Conservation (phyloP, 176 grass and related monocot species). For the Triticum turgidum region DNA sequence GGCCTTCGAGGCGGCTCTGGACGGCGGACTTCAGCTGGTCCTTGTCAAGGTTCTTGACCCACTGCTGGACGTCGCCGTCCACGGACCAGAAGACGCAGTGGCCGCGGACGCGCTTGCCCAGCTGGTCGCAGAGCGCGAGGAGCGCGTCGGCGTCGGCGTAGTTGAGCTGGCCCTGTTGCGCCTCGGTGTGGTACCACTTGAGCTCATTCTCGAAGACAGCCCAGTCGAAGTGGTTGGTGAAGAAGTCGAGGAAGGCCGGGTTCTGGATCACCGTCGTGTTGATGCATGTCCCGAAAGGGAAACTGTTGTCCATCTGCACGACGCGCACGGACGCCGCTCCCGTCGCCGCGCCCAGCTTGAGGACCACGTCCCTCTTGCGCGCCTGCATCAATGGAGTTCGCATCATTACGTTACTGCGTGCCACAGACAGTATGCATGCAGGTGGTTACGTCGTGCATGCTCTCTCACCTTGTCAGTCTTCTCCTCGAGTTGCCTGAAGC, state of each 20-base stretch:
- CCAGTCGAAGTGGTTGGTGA: constrained; percentile 54
- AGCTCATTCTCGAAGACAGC: constrained; percentile 78
- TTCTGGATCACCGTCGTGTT: background rate
- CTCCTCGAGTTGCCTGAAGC: constrained; percentile 31
- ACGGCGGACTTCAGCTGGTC: constrained; percentile 26
- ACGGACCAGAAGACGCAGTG: constrained; percentile 53
- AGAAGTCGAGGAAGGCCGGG: constrained; percentile 12
- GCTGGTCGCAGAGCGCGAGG: constrained; percentile 34
- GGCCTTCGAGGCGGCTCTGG: constrained; percentile 24
- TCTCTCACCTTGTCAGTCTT: constrained; percentile 38
- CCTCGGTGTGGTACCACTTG: constrained; percentile 53
- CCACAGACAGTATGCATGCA: no score
- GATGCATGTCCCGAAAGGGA: constrained; percentile 12
- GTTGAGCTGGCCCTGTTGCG: background rate
- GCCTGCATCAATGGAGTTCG: constrained; percentile 11
- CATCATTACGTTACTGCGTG: no score
- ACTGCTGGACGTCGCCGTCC: constrained; percentile 19
- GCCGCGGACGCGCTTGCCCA: constrained; percentile 16
- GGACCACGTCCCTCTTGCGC: constrained; percentile 48
- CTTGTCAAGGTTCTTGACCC: constrained; percentile 19
- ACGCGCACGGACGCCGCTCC: background rate
- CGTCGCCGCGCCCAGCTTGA: constrained; percentile 3
- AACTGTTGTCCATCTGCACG: background rate
- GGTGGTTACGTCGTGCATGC: background rate
- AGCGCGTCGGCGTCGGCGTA: constrained; percentile 8